Percentiles rank a stretch among this genome's conserved stretches.
Evolutionary conservation across 805 yeast genomes (phyloP).

Genomic region (Cyberlindnera suaveolens): DNA sequence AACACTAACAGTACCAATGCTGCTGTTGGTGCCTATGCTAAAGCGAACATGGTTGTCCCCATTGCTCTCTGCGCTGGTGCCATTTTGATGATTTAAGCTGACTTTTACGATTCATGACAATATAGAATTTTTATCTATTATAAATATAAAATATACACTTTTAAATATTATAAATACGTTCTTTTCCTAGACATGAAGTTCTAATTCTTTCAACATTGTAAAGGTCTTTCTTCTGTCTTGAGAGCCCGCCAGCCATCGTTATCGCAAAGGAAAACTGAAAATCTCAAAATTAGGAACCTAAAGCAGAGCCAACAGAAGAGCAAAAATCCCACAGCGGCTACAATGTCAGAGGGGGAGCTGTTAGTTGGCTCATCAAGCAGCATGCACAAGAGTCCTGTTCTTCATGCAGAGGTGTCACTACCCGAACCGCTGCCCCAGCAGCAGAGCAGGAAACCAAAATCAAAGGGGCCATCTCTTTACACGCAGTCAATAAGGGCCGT

Average conservation of each 20-base stretch:
- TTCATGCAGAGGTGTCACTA: not conserved
- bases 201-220: too few species aligned
- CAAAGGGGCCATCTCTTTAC: slow-evolving; percentile 12
- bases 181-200: too few species aligned
- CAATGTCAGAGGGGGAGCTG: not conserved
- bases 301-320: not conserved
- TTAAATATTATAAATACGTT: too few species aligned
- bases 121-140: not conserved
- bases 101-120: not conserved
- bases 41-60: slow-evolving; percentile 5
- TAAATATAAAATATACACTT: too few species aligned
- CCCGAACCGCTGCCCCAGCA: not conserved
- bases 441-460: not conserved
- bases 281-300: not conserved
- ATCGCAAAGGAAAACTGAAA: too few species aligned
- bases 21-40: slow-evolving; percentile 6
- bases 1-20: slow-evolving; percentile 11
- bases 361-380: not conserved
- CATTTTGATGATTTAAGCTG: not conserved
- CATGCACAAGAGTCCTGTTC: not conserved
- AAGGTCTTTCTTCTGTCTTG: too few species aligned
- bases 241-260: too few species aligned
- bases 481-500: slow-evolving; percentile 35
- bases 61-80: slow-evolving; percentile 12
- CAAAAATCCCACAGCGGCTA: not conserved